phyloP scores from a whole-genome alignment of 78 protist species.

The Ministeria vibrans region DNA sequence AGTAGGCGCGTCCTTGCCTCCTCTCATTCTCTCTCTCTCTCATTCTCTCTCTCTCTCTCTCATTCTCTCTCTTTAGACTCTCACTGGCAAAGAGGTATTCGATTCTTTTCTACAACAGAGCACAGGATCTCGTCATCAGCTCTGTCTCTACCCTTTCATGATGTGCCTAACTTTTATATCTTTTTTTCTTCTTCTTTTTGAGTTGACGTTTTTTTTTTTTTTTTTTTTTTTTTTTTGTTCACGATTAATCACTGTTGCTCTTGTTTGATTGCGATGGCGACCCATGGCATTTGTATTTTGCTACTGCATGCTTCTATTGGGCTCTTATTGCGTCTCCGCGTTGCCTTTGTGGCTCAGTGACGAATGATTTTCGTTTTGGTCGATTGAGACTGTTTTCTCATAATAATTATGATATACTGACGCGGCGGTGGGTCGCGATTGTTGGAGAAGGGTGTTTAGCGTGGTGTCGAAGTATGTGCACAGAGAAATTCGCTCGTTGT shows the following conservation, averaged over 20 bases:
- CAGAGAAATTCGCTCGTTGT: neutral
- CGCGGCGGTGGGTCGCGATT: neutral
- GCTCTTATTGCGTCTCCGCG: neutral
- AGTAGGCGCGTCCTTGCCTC: neutral
- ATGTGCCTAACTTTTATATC: neutral
- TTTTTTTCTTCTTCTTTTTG: neutral
- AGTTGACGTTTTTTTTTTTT: neutral
- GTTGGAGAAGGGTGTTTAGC: neutral
- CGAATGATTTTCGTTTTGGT: neutral
- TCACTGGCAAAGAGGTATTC: neutral
- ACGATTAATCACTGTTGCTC: neutral
- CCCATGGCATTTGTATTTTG: no score
- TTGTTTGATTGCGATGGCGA: no score
- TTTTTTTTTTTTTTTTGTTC: neutral
- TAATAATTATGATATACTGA: no score
- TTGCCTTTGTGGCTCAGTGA: neutral
- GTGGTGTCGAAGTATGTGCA: neutral
- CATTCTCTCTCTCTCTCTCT: conserved; percentile 5
- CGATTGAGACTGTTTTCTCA: neutral
- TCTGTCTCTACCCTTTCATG: neutral
- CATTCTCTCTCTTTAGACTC: neutral
- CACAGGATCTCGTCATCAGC: no score
- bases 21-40: neutral
- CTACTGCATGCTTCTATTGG: no score
- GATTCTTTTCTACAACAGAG: no score